Percentiles rank a stretch among this genome's conserved stretches.
Conservation (phyloP, 441 rosid genomes). For the Eutrema salsugineum region DNA sequence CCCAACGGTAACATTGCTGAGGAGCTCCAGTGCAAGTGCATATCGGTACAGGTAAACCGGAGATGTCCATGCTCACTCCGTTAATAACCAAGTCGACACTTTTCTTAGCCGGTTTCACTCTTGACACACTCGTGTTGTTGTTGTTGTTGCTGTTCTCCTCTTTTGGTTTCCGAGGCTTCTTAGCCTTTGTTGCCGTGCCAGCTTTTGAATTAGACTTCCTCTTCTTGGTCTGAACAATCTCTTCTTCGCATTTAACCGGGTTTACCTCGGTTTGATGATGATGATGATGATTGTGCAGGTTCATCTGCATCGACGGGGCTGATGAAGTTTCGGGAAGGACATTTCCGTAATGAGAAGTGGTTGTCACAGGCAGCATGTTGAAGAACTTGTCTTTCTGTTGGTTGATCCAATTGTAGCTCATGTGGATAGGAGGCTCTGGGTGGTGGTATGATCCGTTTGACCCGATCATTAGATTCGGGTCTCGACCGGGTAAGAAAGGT, state of each 20-base stretch:
- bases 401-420: slow-evolving; percentile 73
- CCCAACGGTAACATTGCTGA: slow-evolving; percentile 98
- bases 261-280: slow-evolving; percentile 37
- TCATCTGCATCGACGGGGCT: slow-evolving; percentile 55
- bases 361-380: slow-evolving; percentile 56
- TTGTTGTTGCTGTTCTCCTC: slow-evolving; percentile 41
- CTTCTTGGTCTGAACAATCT: slow-evolving; percentile 58
- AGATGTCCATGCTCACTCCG: slow-evolving; percentile 89
- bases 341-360: slow-evolving; percentile 38
- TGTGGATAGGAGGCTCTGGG: slow-evolving; percentile 53
- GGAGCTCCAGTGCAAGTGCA: slow-evolving; percentile 93
- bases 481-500: slow-evolving; percentile 65
- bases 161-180: slow-evolving; percentile 80
- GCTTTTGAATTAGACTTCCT: slow-evolving; percentile 46
- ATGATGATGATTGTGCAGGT: slow-evolving; percentile 43
- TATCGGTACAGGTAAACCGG: slow-evolving; percentile 84
- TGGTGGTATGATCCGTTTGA: slow-evolving; percentile 58
- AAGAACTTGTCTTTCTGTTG: slow-evolving; percentile 74
- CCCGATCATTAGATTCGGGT: slow-evolving; percentile 53
- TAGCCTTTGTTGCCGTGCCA: slow-evolving; percentile 54
- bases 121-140: slow-evolving; percentile 15
- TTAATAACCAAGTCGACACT: slow-evolving; percentile 79
- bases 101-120: slow-evolving; percentile 74
- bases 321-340: slow-evolving; percentile 62
- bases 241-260: slow-evolving; percentile 51